Base-by-base conservation (phyloP, 2,329 filamentous ascomycete genomes). In the Trichophyton rubrum region DNA sequence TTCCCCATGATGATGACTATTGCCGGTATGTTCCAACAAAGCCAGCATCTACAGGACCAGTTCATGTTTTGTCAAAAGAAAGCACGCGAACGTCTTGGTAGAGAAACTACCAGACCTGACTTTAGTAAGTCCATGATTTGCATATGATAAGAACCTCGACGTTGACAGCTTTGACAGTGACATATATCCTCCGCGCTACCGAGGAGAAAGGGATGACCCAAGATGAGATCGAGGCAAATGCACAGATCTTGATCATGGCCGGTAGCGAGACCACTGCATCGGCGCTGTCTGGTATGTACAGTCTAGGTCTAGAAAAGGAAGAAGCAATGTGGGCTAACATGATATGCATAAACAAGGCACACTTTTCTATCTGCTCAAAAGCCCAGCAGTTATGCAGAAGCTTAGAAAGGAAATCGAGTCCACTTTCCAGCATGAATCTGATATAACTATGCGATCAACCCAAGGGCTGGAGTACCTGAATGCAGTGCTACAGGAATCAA, bases 231-330 rank as follows among this genome's bases (percentile, higher is more conserved):
- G 65, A 67, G 43, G 63, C 66, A 22, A 59, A 64, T 24, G 17
- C 66, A 3, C 66, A 71, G 33, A 67, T 11, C 78, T 78, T 3
- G 79, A 79, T 2, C 77, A 75, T 33, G 22, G 22, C 49, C 4
- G 49, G 49, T 22, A 55, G 49, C 1, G 79, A 82, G 65, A 80
- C 78, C 0, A 79, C 77, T 0, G 77, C 77, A 0, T 77, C 77
- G 0, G 66, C 73, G 2, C 66, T 80, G 2, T 67, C 70, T 0
- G 77, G 77, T 1, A 66, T 70, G 41, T 45, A 47, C 0, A n/a
- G 15, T 47, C 43, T 2, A 3, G 20, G 22, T 3, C 22, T 3
- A 24, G 22, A 24, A 47, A 11, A 20, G 43, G 20, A 20, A 47
- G 43, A 11, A 22, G 20, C 7, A 11, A 47, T 8, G 41, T 20